Conservation (phyloP, 164 flowering plant species). For the Sextonia rubra region DNA sequence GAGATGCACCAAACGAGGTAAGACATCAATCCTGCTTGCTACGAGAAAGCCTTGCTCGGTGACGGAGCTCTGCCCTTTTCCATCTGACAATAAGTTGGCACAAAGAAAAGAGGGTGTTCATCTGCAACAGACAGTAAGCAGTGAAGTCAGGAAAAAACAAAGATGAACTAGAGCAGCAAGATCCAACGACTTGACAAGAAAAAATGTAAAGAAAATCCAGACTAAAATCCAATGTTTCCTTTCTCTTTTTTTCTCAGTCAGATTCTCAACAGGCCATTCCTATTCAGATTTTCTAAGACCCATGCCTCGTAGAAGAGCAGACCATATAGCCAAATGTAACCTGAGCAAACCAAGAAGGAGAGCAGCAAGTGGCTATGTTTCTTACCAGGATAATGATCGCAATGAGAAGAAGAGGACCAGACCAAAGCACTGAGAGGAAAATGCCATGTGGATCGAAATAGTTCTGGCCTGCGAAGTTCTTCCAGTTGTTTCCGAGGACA, state of each 20-base stretch:
- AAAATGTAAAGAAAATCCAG: background rate
- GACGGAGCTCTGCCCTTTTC: conserved; percentile 88
- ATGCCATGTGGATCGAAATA: conserved; percentile 79
- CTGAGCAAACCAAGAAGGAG: background rate
- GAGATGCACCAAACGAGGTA: background rate
- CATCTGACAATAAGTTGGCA: conserved; percentile 70
- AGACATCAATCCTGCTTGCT: conserved; percentile 51
- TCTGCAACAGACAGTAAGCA: conserved; percentile 34
- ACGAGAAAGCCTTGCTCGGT: conserved; percentile 64
- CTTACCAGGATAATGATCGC: conserved; percentile 82
- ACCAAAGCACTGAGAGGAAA: conserved; percentile 87
- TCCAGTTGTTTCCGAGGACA: conserved; percentile 63
- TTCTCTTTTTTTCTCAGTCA: background rate
- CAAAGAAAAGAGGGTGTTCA: conserved; percentile 68
- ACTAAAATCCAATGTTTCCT: background rate
- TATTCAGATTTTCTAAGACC: background rate
- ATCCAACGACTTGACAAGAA: background rate
- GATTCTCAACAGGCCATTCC: background rate
- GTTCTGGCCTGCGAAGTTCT: conserved; percentile 76
- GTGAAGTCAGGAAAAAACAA: background rate
- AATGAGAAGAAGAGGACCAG: conserved; percentile 81
- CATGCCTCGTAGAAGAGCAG: background rate
- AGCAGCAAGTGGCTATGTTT: background rate
- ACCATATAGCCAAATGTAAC: background rate
- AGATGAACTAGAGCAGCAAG: background rate